Evolutionary conservation across 2,329 filamentous ascomycete genomes (phyloP).

Genomic region (Penicillium sp.): DNA sequence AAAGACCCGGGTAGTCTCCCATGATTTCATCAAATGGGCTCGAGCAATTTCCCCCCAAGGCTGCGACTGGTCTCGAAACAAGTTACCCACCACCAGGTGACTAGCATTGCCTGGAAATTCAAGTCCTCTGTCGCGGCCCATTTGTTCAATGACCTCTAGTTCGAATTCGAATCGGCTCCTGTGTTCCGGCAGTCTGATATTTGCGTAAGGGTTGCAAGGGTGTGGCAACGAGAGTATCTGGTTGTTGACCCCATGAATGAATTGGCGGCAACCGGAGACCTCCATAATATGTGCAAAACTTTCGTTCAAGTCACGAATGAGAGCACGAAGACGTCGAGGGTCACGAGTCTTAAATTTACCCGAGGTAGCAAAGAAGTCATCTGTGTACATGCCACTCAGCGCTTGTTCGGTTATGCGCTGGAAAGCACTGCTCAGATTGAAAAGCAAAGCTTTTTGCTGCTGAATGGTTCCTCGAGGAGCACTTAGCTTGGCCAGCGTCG

Average conservation of each 20-base stretch:
- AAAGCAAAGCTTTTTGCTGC: conserved; percentile 29
- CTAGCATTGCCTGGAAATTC: neutral
- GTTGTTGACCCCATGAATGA: neutral
- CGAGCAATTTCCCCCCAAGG: conserved; percentile 36
- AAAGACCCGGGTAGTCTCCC: conserved; percentile 24
- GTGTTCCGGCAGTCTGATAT: neutral
- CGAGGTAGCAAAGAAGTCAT: neutral
- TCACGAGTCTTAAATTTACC: conserved; percentile 18
- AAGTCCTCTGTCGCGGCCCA: neutral
- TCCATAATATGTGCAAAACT: conserved; percentile 30
- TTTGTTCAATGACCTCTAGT: neutral
- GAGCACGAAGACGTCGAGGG: conserved; percentile 30
- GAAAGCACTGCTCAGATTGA: conserved; percentile 15
- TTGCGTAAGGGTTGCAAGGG: neutral
- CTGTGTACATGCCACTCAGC: neutral
- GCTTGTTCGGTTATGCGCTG: conserved; percentile 1
- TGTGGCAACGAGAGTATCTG: neutral
- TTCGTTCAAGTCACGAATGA: conserved; percentile 28
- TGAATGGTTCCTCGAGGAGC: conserved; percentile 23
- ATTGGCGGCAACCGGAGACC: conserved; percentile 13
- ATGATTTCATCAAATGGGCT: conserved; percentile 26
- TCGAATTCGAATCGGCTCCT: neutral
- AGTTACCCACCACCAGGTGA: neutral
- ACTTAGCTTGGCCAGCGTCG: conserved; percentile 27
- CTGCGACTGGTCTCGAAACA: conserved; percentile 12